Conservation (phyloP, 2,329 filamentous ascomycete genomes). For the Chaetomiaceae sp. region DNA sequence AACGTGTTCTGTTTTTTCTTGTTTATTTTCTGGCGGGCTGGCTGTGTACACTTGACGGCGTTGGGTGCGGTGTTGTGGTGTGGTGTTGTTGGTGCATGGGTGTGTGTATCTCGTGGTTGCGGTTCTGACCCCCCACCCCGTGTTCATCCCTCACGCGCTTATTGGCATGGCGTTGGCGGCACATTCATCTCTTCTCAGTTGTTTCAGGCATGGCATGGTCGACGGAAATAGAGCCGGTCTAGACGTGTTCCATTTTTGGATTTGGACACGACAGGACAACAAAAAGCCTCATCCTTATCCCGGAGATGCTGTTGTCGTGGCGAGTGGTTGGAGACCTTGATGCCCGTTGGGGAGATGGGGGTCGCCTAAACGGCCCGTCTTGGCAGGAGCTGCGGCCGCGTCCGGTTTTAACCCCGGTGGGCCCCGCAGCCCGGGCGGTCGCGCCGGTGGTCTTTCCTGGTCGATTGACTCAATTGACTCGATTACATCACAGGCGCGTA, state of each 20-base stretch:
- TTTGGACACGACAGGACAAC: neutral
- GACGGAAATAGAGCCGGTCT: neutral
- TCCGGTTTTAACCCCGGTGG: neutral
- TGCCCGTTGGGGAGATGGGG: no score
- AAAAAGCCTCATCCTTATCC: no score
- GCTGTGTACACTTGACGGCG: slow-evolving; percentile 11
- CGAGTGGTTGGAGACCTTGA: no score
- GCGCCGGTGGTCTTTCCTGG: no score
- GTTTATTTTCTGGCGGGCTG: neutral
- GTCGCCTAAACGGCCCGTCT: neutral
- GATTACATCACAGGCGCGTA: slow-evolving; percentile 21
- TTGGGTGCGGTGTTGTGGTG: slow-evolving; percentile 2
- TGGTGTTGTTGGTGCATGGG: no score
- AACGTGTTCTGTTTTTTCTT: no score
- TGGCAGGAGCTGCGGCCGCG: neutral
- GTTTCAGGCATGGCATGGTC: slow-evolving; percentile 5
- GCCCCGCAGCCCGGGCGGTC: neutral
- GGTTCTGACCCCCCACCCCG: neutral
- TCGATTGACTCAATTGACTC: no score
- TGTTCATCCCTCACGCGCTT: neutral
- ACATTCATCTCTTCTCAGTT: slow-evolving; percentile 10
- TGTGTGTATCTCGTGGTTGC: neutral
- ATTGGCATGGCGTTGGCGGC: neutral
- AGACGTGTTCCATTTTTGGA: neutral
- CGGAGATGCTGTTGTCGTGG: neutral